A percentile compares a stretch with the other conserved stretches of the same genome.
Conservation (phyloP, 345 rosid genomes). For the Salix dunnii region DNA sequence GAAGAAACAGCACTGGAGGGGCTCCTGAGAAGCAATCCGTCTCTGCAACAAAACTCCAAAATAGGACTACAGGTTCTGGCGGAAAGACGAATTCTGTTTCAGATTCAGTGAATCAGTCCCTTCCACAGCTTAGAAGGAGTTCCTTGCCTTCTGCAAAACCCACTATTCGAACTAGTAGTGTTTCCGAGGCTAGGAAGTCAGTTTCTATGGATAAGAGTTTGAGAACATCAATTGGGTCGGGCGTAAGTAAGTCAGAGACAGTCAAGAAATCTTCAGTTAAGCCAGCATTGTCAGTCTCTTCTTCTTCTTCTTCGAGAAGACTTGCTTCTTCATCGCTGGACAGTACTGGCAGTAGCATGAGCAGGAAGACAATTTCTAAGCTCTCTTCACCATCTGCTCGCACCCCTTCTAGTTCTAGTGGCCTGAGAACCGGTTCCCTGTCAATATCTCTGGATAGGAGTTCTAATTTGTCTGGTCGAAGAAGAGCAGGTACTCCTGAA, state of each 20-base stretch:
- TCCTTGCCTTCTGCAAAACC: slow-evolving; percentile 67
- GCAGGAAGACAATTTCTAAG: slow-evolving; percentile 55
- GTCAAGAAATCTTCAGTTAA: slow-evolving; percentile 44
- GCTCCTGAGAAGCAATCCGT: slow-evolving; percentile 46
- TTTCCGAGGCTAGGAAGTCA: slow-evolving; percentile 50
- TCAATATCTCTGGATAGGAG: slow-evolving; percentile 62
- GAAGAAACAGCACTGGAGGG: slow-evolving; percentile 92
- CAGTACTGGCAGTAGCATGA: slow-evolving; percentile 53
- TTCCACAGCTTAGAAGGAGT: slow-evolving; percentile 78
- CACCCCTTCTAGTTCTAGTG: slow-evolving; percentile 67
- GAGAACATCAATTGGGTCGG: slow-evolving; percentile 50
- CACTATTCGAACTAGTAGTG: slow-evolving; percentile 32
- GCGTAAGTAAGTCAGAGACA: slow-evolving; percentile 41
- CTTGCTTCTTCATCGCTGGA: slow-evolving; percentile 58
- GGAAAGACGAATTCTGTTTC: slow-evolving; percentile 39
- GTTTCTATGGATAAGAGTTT: slow-evolving; percentile 42
- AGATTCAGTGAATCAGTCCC: slow-evolving; percentile 63
- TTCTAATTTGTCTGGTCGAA: slow-evolving; percentile 66
- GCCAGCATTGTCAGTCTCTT: slow-evolving; percentile 44
- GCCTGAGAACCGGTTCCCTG: slow-evolving; percentile 55
- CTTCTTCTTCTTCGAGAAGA: slow-evolving; percentile 48
- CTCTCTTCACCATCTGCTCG: slow-evolving; percentile 58
- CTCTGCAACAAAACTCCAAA: slow-evolving; percentile 29
- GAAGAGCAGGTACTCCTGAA: slow-evolving; percentile 57
- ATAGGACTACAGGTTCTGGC: slow-evolving; percentile 27